phyloP scores from a whole-genome alignment of 495 filamentous ascomycete species.

The Penicillium simplicissimum region DNA sequence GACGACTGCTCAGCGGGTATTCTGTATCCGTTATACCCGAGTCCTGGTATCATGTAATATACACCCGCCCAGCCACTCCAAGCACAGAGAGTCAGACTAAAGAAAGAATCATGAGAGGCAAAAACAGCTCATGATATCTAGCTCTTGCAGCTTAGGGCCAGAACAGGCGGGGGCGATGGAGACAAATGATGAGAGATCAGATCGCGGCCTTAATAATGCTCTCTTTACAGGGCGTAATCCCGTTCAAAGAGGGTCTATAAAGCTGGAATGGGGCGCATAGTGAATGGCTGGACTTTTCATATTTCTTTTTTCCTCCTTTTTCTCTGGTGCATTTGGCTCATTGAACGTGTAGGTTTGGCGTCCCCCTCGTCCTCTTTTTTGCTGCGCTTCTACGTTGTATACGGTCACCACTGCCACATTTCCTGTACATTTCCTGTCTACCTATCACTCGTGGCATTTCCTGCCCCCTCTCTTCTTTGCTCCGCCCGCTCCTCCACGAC shows the following conservation, averaged over 20 bases:
- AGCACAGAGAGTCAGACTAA: neutral
- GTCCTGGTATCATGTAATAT: neutral
- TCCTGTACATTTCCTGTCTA: too few species aligned
- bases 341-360: constrained; percentile 1
- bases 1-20: neutral
- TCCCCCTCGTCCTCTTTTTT: neutral
- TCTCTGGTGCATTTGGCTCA: neutral
- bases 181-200: constrained; percentile 9
- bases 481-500: neutral
- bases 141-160: constrained; percentile 1
- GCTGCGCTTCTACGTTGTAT: neutral
- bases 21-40: neutral
- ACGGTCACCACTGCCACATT: constrained; percentile 2
- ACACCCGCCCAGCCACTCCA: neutral
- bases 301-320: constrained; percentile 4
- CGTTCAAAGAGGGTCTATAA: constrained; percentile 3
- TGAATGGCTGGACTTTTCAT: neutral
- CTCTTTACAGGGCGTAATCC: neutral
- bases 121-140: neutral
- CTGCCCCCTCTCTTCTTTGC: neutral
- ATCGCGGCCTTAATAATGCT: neutral
- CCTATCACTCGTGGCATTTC: neutral
- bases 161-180: neutral
- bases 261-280: neutral
- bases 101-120: neutral